Conservation (phyloP, 306 rosid genomes). For the Gleditsia sinensis region DNA sequence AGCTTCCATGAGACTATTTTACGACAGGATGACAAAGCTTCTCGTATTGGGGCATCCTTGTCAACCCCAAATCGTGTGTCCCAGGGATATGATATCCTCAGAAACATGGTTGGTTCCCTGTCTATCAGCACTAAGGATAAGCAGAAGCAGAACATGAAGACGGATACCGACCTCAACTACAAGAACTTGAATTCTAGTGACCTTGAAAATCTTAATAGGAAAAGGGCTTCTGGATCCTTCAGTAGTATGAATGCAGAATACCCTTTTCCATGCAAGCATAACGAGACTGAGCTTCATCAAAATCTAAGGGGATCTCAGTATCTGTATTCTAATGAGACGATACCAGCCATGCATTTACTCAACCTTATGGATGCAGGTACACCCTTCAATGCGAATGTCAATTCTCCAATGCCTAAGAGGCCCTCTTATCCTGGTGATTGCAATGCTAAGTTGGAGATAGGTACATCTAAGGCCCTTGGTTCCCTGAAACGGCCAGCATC, state of each 20-base stretch:
- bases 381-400: slow-evolving; percentile 54
- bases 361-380: slow-evolving; percentile 93
- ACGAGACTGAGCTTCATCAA: slow-evolving; percentile 60
- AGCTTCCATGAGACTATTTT: slow-evolving; percentile 54
- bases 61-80: slow-evolving; percentile 48
- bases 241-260: slow-evolving; percentile 62
- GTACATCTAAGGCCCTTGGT: slow-evolving; percentile 54
- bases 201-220: slow-evolving; percentile 58
- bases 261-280: slow-evolving; percentile 53
- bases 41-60: slow-evolving; percentile 66
- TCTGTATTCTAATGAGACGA: slow-evolving; percentile 84
- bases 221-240: slow-evolving; percentile 50
- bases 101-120: slow-evolving; percentile 55
- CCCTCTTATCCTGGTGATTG: slow-evolving; percentile 55
- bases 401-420: slow-evolving; percentile 57
- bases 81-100: slow-evolving; percentile 49
- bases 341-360: slow-evolving; percentile 98
- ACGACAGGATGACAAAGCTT: slow-evolving; percentile 58
- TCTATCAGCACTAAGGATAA: slow-evolving; percentile 43
- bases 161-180: slow-evolving; percentile 54
- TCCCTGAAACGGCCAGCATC: slow-evolving; percentile 48
- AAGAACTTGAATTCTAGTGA: slow-evolving; percentile 51
- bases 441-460: slow-evolving; percentile 55
- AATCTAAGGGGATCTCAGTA: slow-evolving; percentile 64
- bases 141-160: slow-evolving; percentile 54